Conservation (phyloP, 2,329 filamentous ascomycete species). For the Fusarium pininemorale region DNA sequence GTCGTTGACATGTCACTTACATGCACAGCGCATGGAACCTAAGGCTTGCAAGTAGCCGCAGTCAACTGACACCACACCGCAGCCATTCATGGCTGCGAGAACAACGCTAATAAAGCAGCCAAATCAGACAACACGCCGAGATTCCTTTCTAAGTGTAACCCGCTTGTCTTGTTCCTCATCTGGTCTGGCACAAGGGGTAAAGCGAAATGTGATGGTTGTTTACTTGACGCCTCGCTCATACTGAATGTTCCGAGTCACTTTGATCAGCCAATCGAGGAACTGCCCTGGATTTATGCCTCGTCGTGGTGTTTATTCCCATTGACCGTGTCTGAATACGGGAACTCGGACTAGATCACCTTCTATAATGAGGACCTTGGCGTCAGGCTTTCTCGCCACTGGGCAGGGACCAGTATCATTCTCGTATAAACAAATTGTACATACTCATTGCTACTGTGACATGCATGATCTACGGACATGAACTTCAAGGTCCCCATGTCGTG, state of each 20-base stretch:
- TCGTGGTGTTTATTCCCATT: slow-evolving; percentile 5
- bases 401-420: not conserved
- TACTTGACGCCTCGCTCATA: slow-evolving; percentile 1
- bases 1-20: slow-evolving; percentile 21
- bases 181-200: not conserved
- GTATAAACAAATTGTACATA: not conserved
- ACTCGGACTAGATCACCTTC: not conserved
- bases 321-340: not conserved
- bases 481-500: not conserved
- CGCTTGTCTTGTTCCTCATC: slow-evolving; percentile 1
- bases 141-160: not conserved
- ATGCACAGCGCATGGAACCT: slow-evolving; percentile 8
- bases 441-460: not conserved
- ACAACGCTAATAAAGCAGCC: slow-evolving; percentile 33
- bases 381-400: not conserved
- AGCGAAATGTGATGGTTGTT: not conserved
- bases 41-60: slow-evolving; percentile 14
- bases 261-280: not conserved
- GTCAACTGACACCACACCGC: slow-evolving; percentile 17
- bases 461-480: not conserved
- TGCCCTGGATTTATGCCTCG: not conserved
- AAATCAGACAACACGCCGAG: not conserved
- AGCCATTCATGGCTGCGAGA: slow-evolving; percentile 13
- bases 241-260: not conserved
- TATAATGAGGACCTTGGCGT: not conserved